phyloP scores from a whole-genome alignment of 495 filamentous ascomycete genomes.

The Cercophora sp. region DNA sequence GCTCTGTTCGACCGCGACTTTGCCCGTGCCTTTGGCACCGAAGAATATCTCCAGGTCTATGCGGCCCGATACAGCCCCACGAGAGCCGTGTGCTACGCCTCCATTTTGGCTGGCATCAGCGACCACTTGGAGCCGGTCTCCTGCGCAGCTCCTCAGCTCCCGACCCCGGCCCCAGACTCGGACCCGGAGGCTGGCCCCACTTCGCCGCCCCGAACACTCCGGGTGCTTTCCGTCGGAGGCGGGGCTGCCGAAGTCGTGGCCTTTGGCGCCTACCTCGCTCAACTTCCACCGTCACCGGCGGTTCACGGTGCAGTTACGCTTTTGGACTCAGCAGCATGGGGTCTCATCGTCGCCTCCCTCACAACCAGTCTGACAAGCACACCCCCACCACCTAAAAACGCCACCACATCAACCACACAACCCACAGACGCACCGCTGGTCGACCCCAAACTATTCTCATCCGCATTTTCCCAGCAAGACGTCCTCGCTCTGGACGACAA shows the following conservation, averaged over 20 bases:
- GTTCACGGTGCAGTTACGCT: constrained; percentile 44
- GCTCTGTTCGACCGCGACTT: constrained; percentile 86
- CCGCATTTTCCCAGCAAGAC: constrained; percentile 58
- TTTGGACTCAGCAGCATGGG: constrained; percentile 81
- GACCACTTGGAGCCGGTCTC: constrained; percentile 33
- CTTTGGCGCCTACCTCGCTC: constrained; percentile 59
- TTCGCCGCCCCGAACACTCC: constrained; percentile 17
- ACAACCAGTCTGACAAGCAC: constrained; percentile 36
- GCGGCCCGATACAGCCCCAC: constrained; percentile 82
- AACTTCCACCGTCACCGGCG: constrained; percentile 25
- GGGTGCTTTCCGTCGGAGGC: constrained; percentile 72
- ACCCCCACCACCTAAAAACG: constrained; percentile 27
- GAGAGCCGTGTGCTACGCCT: constrained; percentile 72
- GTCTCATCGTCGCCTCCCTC: constrained; percentile 53
- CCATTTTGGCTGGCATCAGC: constrained; percentile 54
- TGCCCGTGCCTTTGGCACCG: constrained; percentile 65
- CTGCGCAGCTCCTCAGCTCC: constrained; percentile 7
- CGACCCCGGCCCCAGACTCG: not conserved
- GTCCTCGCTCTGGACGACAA: constrained; percentile 50
- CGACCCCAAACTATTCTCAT: constrained; percentile 29
- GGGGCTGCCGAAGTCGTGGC: constrained; percentile 84
- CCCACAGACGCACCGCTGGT: no score
- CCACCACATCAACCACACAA: no score
- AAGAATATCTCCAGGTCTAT: constrained; percentile 71
- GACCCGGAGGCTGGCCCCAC: not conserved